Conservation (phyloP, 192 early-diverging fungal species). For the Gigaspora rosea region DNA sequence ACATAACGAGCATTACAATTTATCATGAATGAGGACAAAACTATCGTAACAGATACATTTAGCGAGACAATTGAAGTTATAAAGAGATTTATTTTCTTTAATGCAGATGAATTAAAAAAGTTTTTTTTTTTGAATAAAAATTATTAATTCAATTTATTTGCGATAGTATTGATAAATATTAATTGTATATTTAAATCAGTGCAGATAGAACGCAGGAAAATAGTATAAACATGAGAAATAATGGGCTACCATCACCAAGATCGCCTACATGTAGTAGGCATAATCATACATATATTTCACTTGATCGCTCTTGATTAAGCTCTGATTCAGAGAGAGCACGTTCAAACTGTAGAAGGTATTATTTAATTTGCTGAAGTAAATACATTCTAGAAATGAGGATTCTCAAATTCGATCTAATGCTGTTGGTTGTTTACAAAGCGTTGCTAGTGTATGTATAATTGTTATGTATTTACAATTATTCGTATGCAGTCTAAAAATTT, state of each 20-base stretch:
- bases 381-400: constrained; percentile 25
- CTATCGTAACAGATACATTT: constrained; percentile 42
- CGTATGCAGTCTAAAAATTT: neutral
- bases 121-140: neutral
- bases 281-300: neutral
- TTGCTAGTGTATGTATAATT: constrained; percentile 43
- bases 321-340: constrained; percentile 54
- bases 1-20: constrained; percentile 59
- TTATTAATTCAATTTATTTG: neutral
- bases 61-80: constrained; percentile 51
- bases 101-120: constrained; percentile 34
- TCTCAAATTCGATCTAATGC: constrained; percentile 51
- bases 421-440: constrained; percentile 49
- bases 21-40: constrained; percentile 51
- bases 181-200: neutral
- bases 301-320: constrained; percentile 30
- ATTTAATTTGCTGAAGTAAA: neutral
- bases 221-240: neutral
- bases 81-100: constrained; percentile 52
- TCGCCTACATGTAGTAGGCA: neutral
- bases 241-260: neutral
- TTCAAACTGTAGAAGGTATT: constrained; percentile 14
- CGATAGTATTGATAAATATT: neutral
- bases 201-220: neutral
- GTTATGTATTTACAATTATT: neutral